These are phyloP conservation scores for Scheffersomyces ergatensis DNA, from an alignment of 805 yeast genomes.

Conservation along the genomic window DNA sequence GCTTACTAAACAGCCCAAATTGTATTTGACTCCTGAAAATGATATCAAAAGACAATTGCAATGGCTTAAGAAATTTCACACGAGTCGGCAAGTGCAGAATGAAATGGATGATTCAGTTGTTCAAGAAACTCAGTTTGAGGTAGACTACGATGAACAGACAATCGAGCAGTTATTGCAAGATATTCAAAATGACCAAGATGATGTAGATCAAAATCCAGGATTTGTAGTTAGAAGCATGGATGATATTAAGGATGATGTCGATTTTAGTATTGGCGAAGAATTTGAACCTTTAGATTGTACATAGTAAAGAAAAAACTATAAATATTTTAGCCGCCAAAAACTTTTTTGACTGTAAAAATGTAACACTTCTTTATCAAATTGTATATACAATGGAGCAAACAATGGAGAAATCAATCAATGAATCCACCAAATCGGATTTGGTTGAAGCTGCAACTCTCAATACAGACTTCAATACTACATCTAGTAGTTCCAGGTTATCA, in stretches of 20 bases:
- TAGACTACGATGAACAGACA: neutral
- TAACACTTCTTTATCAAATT: too few relatives aligned
- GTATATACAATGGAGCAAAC: too few relatives aligned
- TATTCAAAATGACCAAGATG: neutral
- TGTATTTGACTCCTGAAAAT: neutral
- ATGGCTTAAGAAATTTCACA: neutral
- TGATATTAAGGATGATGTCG: slow-evolving; percentile 1
- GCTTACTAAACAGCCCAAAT: slow-evolving; percentile 8
- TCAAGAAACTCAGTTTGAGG: neutral
- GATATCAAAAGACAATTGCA: neutral
- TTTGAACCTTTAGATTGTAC: neutral
- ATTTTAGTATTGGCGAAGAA: slow-evolving; percentile 2
- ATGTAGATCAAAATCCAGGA: slow-evolving; percentile 2
- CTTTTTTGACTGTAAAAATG: neutral
- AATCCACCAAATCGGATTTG: too few relatives aligned
- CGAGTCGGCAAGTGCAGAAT: neutral
- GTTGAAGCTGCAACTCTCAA: too few relatives aligned
- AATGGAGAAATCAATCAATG: too few relatives aligned
- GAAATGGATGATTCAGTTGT: neutral
- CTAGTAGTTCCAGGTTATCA: neutral
- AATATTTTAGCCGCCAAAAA: neutral
- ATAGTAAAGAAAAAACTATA: too few relatives aligned
- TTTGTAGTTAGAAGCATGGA: slow-evolving; percentile 1
- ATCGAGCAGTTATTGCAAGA: neutral
- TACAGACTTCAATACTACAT: too few relatives aligned